Evolutionary conservation across 2,329 filamentous ascomycete genomes (phyloP).

Genomic region (Bipolaris victoriae): DNA sequence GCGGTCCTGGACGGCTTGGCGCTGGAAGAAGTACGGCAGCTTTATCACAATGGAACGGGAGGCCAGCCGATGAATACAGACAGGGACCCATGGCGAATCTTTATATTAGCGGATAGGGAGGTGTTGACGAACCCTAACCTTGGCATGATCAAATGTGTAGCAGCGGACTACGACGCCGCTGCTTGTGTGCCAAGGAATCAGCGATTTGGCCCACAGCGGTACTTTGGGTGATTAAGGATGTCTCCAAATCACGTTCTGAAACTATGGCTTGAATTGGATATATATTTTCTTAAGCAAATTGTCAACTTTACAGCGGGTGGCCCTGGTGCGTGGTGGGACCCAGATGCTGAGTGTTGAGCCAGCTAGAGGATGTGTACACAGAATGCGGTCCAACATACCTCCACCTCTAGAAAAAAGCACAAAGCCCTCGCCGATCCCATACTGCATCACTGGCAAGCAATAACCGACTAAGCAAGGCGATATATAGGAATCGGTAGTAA

Average conservation of each 20-base stretch:
- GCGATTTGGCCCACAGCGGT: neutral
- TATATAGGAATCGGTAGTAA: neutral
- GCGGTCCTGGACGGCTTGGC: neutral
- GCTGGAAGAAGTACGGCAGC: slow-evolving; percentile 1
- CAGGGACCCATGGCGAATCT: neutral
- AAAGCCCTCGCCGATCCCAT: neutral
- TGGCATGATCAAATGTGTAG: neutral
- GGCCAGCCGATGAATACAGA: neutral
- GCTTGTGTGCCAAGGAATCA: neutral
- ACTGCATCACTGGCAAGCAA: neutral
- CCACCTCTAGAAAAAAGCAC: neutral
- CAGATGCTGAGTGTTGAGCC: neutral
- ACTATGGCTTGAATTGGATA: neutral
- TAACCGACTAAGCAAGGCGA: neutral
- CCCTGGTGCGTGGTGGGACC: neutral
- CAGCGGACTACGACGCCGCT: neutral
- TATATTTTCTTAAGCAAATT: neutral
- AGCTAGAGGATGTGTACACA: neutral
- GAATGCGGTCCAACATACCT: neutral
- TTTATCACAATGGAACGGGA: neutral
- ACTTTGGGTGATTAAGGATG: slow-evolving; percentile 4
- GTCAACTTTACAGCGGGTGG: neutral
- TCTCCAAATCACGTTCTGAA: neutral
- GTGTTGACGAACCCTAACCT: neutral
- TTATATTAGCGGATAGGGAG: neutral